Evolutionary conservation across 192 early-diverging fungal genomes (phyloP), one percentile per base, ranked within the genome.

Genomic region (Phycomyces nitens): DNA sequence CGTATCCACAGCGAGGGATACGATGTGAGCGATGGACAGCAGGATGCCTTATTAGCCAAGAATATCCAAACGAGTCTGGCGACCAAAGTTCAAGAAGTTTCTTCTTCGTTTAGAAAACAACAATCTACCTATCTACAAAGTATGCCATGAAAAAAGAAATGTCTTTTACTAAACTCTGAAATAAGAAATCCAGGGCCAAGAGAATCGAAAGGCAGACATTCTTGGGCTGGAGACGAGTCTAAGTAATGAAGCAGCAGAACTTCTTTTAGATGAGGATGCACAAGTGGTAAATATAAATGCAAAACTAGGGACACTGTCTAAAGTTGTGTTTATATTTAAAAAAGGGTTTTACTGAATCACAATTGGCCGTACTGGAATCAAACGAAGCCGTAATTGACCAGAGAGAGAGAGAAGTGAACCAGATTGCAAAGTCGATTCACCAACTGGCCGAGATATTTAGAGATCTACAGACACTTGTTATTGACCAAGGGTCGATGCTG

Each of bases 401-500:
- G 62, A 84, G 97, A 41, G 97, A 99, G 71, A 78, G 84, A 44
- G 97, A 97, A 72, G 89, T 99, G 64, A 90, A 89, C 54, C 82
- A 96, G 53, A 97, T 99, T 66, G 93, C 91, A 47, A 86, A 93
- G 69, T 94, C 93, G 18, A 96, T 99, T 58, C 77, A 87, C 34
- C 86, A 89, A 22, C 76, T 99, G 56, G 94, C 94, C 2, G 89
- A 91, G 41, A 88, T 99, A 14, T 99, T 99, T 75, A 84, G 85
- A 60, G 94, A 96, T 65, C 81, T 97, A 67, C 93, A 99, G 70
- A 86, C 90, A 22, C 91, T 99, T 86, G 88, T 99, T 20, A 95
- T 99, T 66, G 97, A 97, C 74, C 97, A 99, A 73, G 97, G 97
- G 15, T 93, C 97, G 5, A 71, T 99, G 60, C 80, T 99, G 22